Percentiles rank a stretch among this genome's conserved stretches.
Conservation (phyloP, 2,329 filamentous ascomycete genomes). For the Kalaharituber pfeilii region DNA sequence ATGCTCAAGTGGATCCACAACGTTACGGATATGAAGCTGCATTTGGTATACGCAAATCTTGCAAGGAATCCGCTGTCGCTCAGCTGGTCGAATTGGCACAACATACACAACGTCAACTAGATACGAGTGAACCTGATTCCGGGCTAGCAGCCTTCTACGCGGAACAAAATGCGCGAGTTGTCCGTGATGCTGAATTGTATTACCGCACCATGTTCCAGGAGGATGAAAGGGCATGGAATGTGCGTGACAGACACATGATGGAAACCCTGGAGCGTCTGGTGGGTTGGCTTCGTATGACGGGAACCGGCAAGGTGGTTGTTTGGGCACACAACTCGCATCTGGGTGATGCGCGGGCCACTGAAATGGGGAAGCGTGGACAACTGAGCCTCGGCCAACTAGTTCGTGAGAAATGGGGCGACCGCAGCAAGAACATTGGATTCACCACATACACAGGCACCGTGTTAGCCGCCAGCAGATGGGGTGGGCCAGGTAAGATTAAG, state of each 20-base stretch:
- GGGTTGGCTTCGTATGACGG: constrained; percentile 8
- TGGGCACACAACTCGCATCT: constrained; percentile 40
- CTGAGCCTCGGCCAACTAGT: constrained; percentile 39
- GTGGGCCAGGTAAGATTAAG: background rate
- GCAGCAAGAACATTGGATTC: constrained; percentile 33
- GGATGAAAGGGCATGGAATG: constrained; percentile 34
- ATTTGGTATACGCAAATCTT: background rate
- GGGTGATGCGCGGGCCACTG: constrained; percentile 37
- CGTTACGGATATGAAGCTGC: background rate
- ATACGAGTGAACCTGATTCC: constrained; percentile 24
- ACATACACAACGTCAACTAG: background rate
- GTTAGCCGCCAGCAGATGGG: constrained; percentile 31
- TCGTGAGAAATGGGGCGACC: constrained; percentile 30
- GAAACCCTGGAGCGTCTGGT: constrained; percentile 32
- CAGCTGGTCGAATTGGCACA: background rate
- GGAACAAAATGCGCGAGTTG: constrained; percentile 36
- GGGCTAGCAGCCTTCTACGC: constrained; percentile 31
- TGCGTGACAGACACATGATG: constrained; percentile 38
- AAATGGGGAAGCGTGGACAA: constrained; percentile 33
- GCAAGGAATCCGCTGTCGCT: background rate
- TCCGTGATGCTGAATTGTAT: constrained; percentile 35
- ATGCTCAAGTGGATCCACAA: background rate
- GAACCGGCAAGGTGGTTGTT: constrained; percentile 31
- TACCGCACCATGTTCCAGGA: constrained; percentile 38
- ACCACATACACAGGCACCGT: constrained; percentile 36